Conservation (phyloP, 225 moss, liverwort and hornwort genomes). For the Physcomitrellopsis africana region DNA sequence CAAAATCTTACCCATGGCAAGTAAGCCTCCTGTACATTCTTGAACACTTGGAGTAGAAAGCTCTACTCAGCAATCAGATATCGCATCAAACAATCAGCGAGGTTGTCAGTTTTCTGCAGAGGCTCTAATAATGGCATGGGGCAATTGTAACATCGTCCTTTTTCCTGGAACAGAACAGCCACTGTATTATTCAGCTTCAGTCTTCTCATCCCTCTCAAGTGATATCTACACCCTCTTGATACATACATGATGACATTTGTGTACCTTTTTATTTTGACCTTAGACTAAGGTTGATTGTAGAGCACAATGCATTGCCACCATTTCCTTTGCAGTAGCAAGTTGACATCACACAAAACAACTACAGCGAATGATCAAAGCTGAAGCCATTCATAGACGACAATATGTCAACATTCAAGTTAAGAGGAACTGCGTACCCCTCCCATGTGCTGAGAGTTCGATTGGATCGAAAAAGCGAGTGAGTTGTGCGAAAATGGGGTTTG, state of each 20-base stretch:
- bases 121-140: slow-evolving; percentile 16
- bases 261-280: too few relatives aligned
- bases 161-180: slow-evolving; percentile 11
- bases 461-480: slow-evolving; percentile 24
- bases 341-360: slow-evolving; percentile 6
- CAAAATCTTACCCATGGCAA: too few relatives aligned
- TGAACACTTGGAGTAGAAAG: slow-evolving; percentile 21
- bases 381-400: not conserved
- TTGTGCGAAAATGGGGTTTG: not conserved
- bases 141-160: slow-evolving; percentile 19
- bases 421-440: slow-evolving; percentile 20
- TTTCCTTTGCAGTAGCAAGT: slow-evolving; percentile 3
- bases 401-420: slow-evolving; percentile 6
- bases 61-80: slow-evolving; percentile 25
- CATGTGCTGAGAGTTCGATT: slow-evolving; percentile 29
- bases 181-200: slow-evolving; percentile 8
- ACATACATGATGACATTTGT: not conserved
- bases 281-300: too few relatives aligned
- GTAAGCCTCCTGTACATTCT: too few relatives aligned
- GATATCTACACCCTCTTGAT: not conserved
- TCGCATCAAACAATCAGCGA: slow-evolving; percentile 21
- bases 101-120: slow-evolving; percentile 16
- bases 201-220: slow-evolving; percentile 3
- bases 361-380: slow-evolving; percentile 2
- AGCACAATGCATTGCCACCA: not conserved